Evolutionary conservation across 179 eudicot genomes (phyloP), one percentile per base, ranked within the genome.

Genomic region (Carnegiea gigantea): DNA sequence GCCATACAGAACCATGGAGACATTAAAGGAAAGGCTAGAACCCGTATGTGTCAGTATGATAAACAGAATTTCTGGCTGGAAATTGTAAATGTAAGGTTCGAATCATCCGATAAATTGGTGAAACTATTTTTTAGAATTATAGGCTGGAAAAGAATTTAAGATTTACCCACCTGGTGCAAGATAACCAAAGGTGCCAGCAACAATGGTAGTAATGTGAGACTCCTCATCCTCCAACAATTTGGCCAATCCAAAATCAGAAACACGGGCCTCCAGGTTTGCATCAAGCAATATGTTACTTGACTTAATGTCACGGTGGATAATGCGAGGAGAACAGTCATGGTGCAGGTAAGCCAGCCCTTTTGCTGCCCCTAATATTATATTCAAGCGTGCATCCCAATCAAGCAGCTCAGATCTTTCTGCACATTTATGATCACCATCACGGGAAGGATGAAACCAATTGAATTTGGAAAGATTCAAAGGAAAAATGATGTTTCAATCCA

Each of bases 151-250:
- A 75, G 40, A 4, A 30, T 82, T 75, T 70, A 9, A 71, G 51
- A 81, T 75, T 87, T 62, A 79, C 88, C 84, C 81, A 96, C 99
- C 99, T 81, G 99, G 99, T 85, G 99, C 99, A 79, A 96, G 90
- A 86, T 96, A 96, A 65, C 99, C 99, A 90, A 96, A 96, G n/a
- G 99, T 96, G 78, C 99, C 99, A 82, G 99, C 99, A 81, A 96
- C 99, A 84, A 96, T 93, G 17, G 99, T 96, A 18, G 99, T 96
- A 70, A 96, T 96, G 87, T 96, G 99, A 72, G 99, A 96, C 79
- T 96, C 99, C 86, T 94, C 98, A 85, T 96, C 99, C 88, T 92
- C 93, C 88, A 96, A 89, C 85, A 96, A 83, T 82, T 94, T 96
- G 67, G 99, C 99, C 68, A 96, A 89, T 84, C 99, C 99, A 90